Evolutionary conservation across 208 protist genomes (phyloP).

Genomic region (Leishmania tropica): DNA sequence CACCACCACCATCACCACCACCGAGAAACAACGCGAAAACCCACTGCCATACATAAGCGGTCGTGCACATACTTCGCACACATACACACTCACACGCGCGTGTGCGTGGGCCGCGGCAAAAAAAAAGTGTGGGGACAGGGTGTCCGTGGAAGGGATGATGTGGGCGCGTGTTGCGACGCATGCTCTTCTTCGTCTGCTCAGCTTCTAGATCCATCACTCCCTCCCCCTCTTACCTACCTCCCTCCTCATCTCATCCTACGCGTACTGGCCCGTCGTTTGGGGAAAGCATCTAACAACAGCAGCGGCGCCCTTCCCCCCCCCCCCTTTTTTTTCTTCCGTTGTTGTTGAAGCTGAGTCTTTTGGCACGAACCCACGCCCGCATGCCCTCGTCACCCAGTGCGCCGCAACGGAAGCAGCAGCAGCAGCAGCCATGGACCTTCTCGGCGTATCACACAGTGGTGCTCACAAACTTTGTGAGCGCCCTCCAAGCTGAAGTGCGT

Average conservation of each 20-base stretch:
- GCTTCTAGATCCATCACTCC: background rate
- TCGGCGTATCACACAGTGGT: slow-evolving; percentile 15
- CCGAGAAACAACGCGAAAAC: background rate
- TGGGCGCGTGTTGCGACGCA: background rate
- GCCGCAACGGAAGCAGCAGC: background rate
- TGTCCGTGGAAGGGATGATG: background rate
- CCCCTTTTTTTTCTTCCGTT: no score
- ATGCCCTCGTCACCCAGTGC: slow-evolving; percentile 7
- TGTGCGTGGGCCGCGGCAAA: background rate
- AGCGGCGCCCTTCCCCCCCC: no score
- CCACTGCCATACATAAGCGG: background rate
- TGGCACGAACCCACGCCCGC: background rate
- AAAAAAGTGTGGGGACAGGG: background rate
- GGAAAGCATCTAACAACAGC: background rate
- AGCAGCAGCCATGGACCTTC: slow-evolving; percentile 25
- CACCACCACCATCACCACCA: background rate
- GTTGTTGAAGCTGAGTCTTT: background rate
- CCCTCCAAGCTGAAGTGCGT: slow-evolving; percentile 28
- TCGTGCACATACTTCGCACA: background rate
- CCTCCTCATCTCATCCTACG: background rate
- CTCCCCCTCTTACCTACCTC: background rate
- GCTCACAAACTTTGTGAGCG: slow-evolving; percentile 16
- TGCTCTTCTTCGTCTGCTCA: background rate
- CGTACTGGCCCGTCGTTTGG: background rate
- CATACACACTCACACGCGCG: background rate